Percentiles rank a stretch among this genome's conserved stretches.
Conservation (phyloP, 2,329 filamentous ascomycete species). For the Daldinia eschscholtzii region DNA sequence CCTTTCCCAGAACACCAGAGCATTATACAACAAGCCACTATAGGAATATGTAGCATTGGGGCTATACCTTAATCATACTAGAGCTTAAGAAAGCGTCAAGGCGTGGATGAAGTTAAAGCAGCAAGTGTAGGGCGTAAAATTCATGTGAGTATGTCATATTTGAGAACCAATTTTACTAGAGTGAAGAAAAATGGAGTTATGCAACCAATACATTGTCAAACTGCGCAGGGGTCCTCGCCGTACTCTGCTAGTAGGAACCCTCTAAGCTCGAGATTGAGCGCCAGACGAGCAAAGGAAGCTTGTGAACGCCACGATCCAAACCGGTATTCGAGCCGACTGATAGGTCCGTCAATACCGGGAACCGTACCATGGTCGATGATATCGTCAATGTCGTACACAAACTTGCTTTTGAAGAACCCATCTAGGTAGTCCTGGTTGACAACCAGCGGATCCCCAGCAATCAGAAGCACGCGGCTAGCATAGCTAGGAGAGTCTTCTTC, state of each 20-base stretch:
- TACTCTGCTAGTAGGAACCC: slow-evolving; percentile 20
- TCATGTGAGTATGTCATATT: neutral
- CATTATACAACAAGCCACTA: no score
- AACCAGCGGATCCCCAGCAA: slow-evolving; percentile 25
- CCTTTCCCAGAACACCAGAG: no score
- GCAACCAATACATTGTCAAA: neutral
- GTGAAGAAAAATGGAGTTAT: neutral
- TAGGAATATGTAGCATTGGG: no score
- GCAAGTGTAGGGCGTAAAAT: neutral
- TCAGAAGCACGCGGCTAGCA: slow-evolving; percentile 30
- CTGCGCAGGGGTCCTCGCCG: slow-evolving; percentile 31
- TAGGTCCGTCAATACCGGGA: neutral
- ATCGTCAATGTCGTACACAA: slow-evolving; percentile 27
- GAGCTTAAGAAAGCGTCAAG: neutral
- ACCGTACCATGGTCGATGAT: slow-evolving; percentile 32
- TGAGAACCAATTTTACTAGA: neutral
- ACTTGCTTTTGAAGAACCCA: slow-evolving; percentile 24
- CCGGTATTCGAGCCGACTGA: slow-evolving; percentile 32
- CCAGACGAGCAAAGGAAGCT: slow-evolving; percentile 19
- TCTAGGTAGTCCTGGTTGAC: slow-evolving; percentile 20
- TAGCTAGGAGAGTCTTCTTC: neutral
- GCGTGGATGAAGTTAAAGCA: neutral
- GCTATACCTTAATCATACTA: no score
- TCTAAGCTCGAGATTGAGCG: slow-evolving; percentile 18
- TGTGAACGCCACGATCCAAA: slow-evolving; percentile 35